Percentiles rank a stretch among this genome's conserved stretches.
Conservation (phyloP, 2,329 filamentous ascomycete genomes). For the Hypomyces rosellus region DNA sequence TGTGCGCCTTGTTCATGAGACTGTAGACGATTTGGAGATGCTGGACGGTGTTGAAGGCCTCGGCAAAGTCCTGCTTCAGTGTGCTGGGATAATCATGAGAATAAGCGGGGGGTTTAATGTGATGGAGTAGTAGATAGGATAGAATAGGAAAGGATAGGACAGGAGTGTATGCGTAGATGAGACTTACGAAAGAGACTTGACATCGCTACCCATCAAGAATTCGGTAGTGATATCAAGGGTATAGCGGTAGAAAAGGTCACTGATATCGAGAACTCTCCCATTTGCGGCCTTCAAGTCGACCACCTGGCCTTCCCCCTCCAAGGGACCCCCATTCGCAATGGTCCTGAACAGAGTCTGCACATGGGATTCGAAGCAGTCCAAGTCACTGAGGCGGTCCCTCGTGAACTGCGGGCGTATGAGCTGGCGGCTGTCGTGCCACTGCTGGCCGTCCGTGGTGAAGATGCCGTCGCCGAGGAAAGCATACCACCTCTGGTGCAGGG, state of each 20-base stretch:
- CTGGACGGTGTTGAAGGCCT: constrained; percentile 75
- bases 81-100: constrained; percentile 31
- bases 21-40: constrained; percentile 62
- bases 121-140: not conserved
- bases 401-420: constrained; percentile 83
- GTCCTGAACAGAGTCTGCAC: constrained; percentile 65
- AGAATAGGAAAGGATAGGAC: not conserved
- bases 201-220: constrained; percentile 74
- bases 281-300: constrained; percentile 59
- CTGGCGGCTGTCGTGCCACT: constrained; percentile 76
- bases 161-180: not conserved
- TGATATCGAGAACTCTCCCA: constrained; percentile 59
- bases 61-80: constrained; percentile 62
- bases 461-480: constrained; percentile 68
- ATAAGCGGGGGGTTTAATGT: not conserved
- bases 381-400: constrained; percentile 74
- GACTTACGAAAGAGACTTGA: constrained; percentile 51
- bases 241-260: constrained; percentile 75
- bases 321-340: constrained; percentile 52
- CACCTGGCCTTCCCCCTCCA: constrained; percentile 54
- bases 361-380: constrained; percentile 76
- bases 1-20: constrained; percentile 57
- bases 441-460: constrained; percentile 71
- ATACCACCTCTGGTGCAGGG: constrained; percentile 70
- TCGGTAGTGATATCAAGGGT: constrained; percentile 82